These are phyloP conservation scores for Lumnitzera littorea DNA, from an alignment of 345 rosid species.

Conservation along the genomic window DNA sequence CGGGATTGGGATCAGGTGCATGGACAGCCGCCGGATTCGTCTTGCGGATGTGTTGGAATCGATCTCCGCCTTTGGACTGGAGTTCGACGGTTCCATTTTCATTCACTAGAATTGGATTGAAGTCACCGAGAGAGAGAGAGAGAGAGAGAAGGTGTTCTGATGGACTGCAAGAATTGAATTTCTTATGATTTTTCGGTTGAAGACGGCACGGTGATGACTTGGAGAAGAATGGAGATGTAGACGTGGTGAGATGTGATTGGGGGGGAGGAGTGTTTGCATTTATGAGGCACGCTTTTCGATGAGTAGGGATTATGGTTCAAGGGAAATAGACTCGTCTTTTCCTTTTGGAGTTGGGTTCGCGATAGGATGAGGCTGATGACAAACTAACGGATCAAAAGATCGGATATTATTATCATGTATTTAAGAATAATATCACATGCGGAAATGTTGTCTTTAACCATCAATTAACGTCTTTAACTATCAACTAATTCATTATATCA, in stretches of 20 bases:
- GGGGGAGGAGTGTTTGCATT: slow-evolving; percentile 4
- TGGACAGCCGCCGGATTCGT: slow-evolving; percentile 49
- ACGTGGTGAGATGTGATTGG: slow-evolving; percentile 36
- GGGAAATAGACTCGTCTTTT: no score
- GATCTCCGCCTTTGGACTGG: slow-evolving; percentile 4
- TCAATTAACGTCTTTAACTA: no score
- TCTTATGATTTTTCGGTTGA: not conserved
- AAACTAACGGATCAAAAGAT: no score
- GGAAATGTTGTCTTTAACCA: no score
- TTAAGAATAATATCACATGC: no score
- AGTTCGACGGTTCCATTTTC: not conserved
- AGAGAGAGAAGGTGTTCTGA: not conserved
- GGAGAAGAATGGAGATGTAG: not conserved
- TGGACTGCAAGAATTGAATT: not conserved
- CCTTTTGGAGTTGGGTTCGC: no score
- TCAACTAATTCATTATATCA: no score
- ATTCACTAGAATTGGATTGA: not conserved
- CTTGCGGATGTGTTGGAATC: slow-evolving; percentile 18
- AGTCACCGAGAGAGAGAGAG: not conserved
- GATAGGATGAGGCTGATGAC: no score
- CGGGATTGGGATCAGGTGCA: slow-evolving; percentile 40
- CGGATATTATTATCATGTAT: no score
- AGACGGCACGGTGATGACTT: slow-evolving; percentile 20
- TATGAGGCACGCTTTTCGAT: slow-evolving; percentile 39
- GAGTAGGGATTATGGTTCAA: not conserved